Conservation (phyloP, 345 rosid species). For the Streptanthus diversifolius region DNA sequence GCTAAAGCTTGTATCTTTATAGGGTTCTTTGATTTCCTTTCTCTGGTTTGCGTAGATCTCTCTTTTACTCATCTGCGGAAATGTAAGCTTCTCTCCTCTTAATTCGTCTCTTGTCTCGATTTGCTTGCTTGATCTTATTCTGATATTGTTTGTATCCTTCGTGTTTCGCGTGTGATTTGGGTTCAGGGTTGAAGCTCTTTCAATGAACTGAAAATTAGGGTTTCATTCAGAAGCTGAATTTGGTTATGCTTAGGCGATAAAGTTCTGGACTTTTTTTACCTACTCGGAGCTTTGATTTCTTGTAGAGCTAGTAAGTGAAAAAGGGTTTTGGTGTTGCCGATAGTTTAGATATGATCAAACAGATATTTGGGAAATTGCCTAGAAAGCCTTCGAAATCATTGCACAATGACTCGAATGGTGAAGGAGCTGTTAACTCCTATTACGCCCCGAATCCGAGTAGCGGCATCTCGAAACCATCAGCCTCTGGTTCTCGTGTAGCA, state of each 20-base stretch:
- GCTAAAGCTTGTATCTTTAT: not conserved
- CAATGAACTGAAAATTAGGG: constrained; percentile 12
- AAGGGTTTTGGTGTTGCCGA: not conserved
- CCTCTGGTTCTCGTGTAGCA: constrained; percentile 39
- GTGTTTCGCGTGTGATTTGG: not conserved
- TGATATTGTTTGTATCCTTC: not conserved
- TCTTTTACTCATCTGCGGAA: not conserved
- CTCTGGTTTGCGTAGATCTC: constrained; percentile 13
- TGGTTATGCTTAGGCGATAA: constrained; percentile 10
- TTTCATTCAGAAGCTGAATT: constrained; percentile 7
- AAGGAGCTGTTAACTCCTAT: constrained; percentile 41
- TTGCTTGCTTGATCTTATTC: not conserved
- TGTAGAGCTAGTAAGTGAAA: not conserved
- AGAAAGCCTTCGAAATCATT: constrained; percentile 66
- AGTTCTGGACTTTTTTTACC: not conserved
- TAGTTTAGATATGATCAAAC: constrained; percentile 61
- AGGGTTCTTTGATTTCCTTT: not conserved
- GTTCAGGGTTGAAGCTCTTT: not conserved
- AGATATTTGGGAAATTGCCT: constrained; percentile 73
- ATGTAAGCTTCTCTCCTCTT: constrained; percentile 24
- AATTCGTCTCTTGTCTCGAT: not conserved
- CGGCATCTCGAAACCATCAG: constrained; percentile 29
- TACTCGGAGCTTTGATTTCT: constrained; percentile 8
- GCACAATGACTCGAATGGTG: constrained; percentile 46
- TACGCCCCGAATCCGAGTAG: constrained; percentile 40